phyloP scores from a whole-genome alignment of 768 basidiomycete genomes.

The Kwoniella pini region DNA sequence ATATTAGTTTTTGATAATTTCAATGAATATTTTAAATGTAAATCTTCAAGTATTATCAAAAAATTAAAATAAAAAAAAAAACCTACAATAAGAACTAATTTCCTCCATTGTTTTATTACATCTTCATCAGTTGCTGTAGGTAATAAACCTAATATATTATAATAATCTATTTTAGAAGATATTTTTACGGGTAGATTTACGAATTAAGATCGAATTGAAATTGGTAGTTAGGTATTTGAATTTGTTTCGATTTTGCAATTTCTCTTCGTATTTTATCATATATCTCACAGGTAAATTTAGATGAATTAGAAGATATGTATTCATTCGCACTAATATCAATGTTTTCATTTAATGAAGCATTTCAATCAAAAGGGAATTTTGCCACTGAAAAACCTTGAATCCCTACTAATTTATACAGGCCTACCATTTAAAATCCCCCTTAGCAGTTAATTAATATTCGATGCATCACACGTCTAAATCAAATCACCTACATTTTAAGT shows the following conservation, averaged over 20 bases:
- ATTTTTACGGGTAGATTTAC: neutral
- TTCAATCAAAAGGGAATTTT: neutral
- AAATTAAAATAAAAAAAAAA: neutral
- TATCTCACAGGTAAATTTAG: too few relatives aligned
- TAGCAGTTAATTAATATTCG: neutral
- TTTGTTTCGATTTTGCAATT: neutral
- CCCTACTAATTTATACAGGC: neutral
- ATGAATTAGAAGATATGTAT: too few relatives aligned
- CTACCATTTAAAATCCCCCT: neutral
- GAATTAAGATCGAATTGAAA: too few relatives aligned
- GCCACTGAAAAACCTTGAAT: slow-evolving; percentile 16
- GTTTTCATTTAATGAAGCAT: neutral
- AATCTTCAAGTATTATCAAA: too few relatives aligned
- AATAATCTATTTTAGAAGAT: slow-evolving; percentile 27
- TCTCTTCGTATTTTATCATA: too few relatives aligned
- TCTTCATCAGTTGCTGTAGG: slow-evolving; percentile 31
- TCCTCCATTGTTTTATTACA: slow-evolving; percentile 36
- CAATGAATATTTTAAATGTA: too few relatives aligned
- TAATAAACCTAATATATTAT: slow-evolving; percentile 33
- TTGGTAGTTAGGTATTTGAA: too few relatives aligned
- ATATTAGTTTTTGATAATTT: too few relatives aligned
- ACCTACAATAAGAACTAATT: slow-evolving; percentile 31
- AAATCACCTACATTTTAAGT: neutral
- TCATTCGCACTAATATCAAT: too few relatives aligned
- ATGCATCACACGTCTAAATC: slow-evolving; percentile 3